phyloP scores from a whole-genome alignment of 495 filamentous ascomycete genomes.

The Penicillium daleae region DNA sequence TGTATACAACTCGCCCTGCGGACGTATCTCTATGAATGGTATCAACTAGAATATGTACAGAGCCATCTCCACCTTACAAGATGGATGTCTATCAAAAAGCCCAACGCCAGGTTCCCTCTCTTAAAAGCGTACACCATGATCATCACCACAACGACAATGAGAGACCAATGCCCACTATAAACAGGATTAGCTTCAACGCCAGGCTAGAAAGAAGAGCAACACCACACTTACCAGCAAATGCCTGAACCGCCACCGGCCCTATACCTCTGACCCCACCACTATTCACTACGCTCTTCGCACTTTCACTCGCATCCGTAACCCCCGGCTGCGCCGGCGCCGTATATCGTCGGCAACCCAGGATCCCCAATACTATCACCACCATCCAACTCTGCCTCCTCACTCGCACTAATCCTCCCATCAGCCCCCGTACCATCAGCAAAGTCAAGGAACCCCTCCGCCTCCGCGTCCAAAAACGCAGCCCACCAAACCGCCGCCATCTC shows the following conservation, averaged over 20 bases:
- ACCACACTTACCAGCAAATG: neutral
- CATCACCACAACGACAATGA: neutral
- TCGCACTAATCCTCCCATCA: conserved; percentile 23
- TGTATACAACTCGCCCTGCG: neutral
- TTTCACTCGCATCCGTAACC: neutral
- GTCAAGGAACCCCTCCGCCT: conserved; percentile 26
- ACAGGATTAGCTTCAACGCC: neutral
- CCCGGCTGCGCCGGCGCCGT: conserved; percentile 17
- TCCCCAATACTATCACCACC: conserved; percentile 21
- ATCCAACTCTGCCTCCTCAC: conserved; percentile 19
- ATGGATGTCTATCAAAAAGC: neutral
- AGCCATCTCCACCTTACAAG: neutral
- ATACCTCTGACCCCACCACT: neutral
- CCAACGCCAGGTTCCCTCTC: neutral
- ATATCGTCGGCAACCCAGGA: conserved; percentile 20
- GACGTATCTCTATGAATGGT: neutral
- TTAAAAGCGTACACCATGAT: neutral
- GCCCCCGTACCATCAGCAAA: conserved; percentile 4
- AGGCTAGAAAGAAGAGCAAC: too few relatives aligned
- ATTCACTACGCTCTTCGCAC: neutral
- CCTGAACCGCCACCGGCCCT: neutral
- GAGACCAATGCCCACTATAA: neutral
- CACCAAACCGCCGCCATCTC: conserved; percentile 60
- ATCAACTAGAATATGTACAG: neutral
- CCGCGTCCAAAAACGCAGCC: conserved; percentile 40